Conservation (phyloP, 1,284 basidiomycete genomes). For the Marasmius fiardii region DNA sequence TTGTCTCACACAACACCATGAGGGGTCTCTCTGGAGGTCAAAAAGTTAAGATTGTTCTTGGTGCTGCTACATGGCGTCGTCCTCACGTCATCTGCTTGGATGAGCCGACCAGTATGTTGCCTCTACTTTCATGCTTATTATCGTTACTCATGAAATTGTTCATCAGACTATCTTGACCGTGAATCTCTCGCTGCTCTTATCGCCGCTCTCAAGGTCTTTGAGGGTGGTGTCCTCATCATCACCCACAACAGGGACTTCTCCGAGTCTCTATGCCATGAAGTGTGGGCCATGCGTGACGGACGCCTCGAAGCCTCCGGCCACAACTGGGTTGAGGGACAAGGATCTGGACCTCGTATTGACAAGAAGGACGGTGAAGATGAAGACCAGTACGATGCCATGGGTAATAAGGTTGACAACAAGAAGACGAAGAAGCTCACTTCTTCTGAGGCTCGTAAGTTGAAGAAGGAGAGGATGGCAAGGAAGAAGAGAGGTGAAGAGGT, state of each 20-base stretch:
- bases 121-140: slow-evolving; percentile 3
- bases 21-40: slow-evolving; percentile 98
- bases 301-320: slow-evolving; percentile 92
- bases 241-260: slow-evolving; percentile 99
- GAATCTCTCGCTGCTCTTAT: slow-evolving; percentile 97
- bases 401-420: slow-evolving; percentile 88
- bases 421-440: slow-evolving; percentile 85
- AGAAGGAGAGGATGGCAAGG: slow-evolving; percentile 95
- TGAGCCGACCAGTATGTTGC: slow-evolving; percentile 83
- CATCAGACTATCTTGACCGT: slow-evolving; percentile 90
- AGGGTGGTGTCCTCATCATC: slow-evolving; percentile 96
- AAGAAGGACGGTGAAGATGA: slow-evolving; percentile 86
- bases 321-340: slow-evolving; percentile 99
- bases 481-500: slow-evolving; percentile 81
- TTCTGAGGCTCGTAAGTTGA: slow-evolving; percentile 81
- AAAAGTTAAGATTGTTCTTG: slow-evolving; percentile 99
- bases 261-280: slow-evolving; percentile 89
- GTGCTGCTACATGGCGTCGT: slow-evolving; percentile 97
- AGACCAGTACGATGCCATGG: slow-evolving; percentile 90
- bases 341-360: slow-evolving; percentile 88
- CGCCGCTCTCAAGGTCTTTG: slow-evolving; percentile 93
- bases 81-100: slow-evolving; percentile 98
- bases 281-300: slow-evolving; percentile 95
- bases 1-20: slow-evolving; percentile 96
- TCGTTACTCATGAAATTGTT: slow-evolving; percentile 11